Evolutionary conservation across 2,329 filamentous ascomycete species (phyloP).

Genomic region (Ophiobolus disseminans): DNA sequence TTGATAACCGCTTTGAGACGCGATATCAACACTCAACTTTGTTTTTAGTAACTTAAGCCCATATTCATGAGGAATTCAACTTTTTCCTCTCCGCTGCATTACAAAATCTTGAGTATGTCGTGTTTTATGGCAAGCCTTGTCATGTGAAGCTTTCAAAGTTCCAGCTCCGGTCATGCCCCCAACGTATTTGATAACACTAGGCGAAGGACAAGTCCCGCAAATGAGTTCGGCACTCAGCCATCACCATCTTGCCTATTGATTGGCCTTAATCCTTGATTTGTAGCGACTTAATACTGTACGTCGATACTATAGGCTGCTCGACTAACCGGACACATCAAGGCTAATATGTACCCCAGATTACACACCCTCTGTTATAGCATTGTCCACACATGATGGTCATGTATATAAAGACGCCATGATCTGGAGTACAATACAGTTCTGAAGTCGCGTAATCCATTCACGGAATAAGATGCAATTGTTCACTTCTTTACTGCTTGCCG

Average conservation of each 20-base stretch:
- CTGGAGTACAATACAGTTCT: not conserved
- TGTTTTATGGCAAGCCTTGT: not conserved
- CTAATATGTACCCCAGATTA: constrained; percentile 1
- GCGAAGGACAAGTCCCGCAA: constrained; percentile 1
- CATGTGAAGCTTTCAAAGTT: too few relatives aligned
- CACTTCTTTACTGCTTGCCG: constrained; percentile 21
- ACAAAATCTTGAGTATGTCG: not conserved
- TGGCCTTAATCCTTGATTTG: not conserved
- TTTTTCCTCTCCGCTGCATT: constrained; percentile 4
- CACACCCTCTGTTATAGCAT: not conserved
- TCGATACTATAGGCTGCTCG: not conserved
- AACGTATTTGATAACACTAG: not conserved
- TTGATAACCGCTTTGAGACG: not conserved
- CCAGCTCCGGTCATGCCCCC: constrained; percentile 4
- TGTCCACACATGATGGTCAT: not conserved
- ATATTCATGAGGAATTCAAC: constrained; percentile 2
- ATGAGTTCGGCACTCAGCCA: constrained; percentile 9
- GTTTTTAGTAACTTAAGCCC: not conserved
- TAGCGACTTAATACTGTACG: constrained; percentile 1
- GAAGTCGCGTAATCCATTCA: not conserved
- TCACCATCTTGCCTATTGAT: constrained; percentile 1
- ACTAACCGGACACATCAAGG: not conserved
- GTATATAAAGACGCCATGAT: constrained; percentile 6
- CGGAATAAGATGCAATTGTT: constrained; percentile 26
- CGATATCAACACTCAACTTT: constrained; percentile 13